These are phyloP conservation scores for Garcia nutans DNA, from an alignment of 345 rosid species.

Conservation along the genomic window DNA sequence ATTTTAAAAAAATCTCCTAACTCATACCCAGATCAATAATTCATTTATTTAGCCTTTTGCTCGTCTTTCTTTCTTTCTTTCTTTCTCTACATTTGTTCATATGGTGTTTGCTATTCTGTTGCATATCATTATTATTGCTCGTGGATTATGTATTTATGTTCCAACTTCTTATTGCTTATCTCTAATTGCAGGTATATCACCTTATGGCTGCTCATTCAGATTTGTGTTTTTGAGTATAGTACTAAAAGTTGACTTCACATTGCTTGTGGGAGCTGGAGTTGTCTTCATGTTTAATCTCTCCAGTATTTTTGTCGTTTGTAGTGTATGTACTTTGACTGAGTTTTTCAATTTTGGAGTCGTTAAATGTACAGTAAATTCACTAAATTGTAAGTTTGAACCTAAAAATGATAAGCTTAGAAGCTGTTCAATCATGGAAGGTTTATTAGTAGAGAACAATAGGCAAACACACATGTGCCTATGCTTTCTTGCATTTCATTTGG, in stretches of 20 bases:
- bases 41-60: too few relatives aligned
- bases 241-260: neutral
- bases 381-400: neutral
- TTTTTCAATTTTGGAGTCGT: neutral
- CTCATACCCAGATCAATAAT: neutral
- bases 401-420: neutral
- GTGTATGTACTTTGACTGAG: neutral
- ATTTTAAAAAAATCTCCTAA: neutral
- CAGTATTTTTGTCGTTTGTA: neutral
- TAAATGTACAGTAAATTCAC: conserved; percentile 1
- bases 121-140: neutral
- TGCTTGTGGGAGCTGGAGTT: neutral
- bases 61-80: neutral
- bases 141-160: neutral
- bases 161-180: neutral
- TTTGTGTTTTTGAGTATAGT: neutral
- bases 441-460: neutral
- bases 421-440: neutral
- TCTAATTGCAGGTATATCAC: conserved; percentile 7
- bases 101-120: neutral
- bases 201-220: neutral
- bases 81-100: neutral
- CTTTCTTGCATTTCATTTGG: conserved; percentile 6
- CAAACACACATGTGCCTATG: conserved; percentile 8
- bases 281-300: neutral